Percentiles rank a stretch among this genome's conserved stretches.
Conservation (phyloP, 192 early-diverging fungal species). For the Thamnidium elegans region DNA sequence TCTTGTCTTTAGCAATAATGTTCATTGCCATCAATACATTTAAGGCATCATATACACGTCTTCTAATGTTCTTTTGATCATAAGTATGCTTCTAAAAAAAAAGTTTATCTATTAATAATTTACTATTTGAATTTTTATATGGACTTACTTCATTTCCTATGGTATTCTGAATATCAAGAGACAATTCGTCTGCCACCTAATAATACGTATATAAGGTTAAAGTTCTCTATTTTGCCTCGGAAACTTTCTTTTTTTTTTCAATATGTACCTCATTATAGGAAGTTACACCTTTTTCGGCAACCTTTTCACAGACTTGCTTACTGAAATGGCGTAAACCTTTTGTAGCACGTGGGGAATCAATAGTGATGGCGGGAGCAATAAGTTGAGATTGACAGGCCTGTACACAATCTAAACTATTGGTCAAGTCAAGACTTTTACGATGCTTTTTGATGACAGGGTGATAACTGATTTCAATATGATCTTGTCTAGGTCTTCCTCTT, state of each 20-base stretch:
- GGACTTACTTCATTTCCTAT: constrained; percentile 1
- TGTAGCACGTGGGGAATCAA: constrained; percentile 21
- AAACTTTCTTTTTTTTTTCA: constrained; percentile 13
- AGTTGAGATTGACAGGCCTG: not conserved
- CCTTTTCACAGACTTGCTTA: constrained; percentile 59
- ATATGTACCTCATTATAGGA: constrained; percentile 54
- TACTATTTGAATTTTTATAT: not conserved
- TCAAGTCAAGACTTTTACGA: not conserved
- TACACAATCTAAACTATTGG: not conserved
- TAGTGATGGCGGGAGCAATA: not conserved
- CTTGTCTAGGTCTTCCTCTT: constrained; percentile 12
- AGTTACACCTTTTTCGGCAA: constrained; percentile 53
- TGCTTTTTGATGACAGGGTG: not conserved
- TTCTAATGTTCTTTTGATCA: constrained; percentile 64
- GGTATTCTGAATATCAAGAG: constrained; percentile 22
- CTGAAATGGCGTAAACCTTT: constrained; percentile 64
- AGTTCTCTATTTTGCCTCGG: constrained; percentile 11
- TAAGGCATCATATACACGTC: constrained; percentile 71
- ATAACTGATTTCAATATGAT: not conserved
- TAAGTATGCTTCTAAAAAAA: constrained; percentile 22
- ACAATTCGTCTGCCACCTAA: constrained; percentile 54
- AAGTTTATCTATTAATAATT: too few relatives aligned
- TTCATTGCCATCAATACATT: constrained; percentile 64
- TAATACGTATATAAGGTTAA: not conserved
- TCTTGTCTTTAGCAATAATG: constrained; percentile 62